phyloP scores from a whole-genome alignment of 441 rosid genomes.

The Erodium trifolium region DNA sequence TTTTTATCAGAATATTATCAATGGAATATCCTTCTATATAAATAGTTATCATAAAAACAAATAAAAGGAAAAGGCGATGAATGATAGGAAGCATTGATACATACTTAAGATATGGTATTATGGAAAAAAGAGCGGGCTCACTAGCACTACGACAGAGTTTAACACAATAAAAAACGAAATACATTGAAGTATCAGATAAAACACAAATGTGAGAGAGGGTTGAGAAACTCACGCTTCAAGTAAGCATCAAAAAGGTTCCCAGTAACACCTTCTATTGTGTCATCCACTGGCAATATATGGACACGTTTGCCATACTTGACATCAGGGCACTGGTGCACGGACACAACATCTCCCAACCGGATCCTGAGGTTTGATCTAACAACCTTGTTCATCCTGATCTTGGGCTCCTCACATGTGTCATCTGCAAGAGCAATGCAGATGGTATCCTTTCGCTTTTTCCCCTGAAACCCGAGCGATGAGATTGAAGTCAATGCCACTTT shows the following conservation, averaged over 20 bases:
- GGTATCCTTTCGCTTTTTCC: constrained; percentile 16
- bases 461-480: neutral
- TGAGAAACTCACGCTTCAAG: constrained; percentile 10
- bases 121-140: neutral
- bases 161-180: too few relatives aligned
- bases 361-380: constrained; percentile 11
- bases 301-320: constrained; percentile 12
- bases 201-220: neutral
- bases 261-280: constrained; percentile 1
- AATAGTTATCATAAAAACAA: neutral
- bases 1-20: too few relatives aligned
- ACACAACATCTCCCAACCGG: constrained; percentile 14
- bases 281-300: constrained; percentile 15
- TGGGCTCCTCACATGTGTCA: constrained; percentile 6
- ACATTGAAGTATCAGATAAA: neutral
- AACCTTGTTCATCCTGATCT: neutral
- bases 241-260: too few relatives aligned
- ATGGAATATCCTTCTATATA: neutral
- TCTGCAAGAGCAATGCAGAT: constrained; percentile 11
- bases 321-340: constrained; percentile 6
- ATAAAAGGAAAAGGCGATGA: neutral
- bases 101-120: neutral
- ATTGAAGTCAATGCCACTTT: neutral
- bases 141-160: neutral
- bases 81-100: neutral